phyloP scores from a whole-genome alignment of 176 grass and related monocot species.

The Guadua angustifolia region DNA sequence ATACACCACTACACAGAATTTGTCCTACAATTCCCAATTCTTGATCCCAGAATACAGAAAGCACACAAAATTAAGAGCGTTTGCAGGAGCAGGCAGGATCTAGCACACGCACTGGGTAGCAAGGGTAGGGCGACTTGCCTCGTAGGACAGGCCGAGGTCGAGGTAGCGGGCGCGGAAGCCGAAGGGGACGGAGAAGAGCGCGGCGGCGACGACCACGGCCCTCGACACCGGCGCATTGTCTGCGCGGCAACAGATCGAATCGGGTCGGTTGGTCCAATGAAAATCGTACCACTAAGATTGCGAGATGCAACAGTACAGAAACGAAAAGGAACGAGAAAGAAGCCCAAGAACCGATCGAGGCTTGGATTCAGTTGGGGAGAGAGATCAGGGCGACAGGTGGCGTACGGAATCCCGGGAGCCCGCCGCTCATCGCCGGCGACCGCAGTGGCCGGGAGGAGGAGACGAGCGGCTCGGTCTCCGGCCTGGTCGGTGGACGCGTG shows the following conservation, averaged over 20 bases:
- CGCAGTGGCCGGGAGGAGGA: not conserved
- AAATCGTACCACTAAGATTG: not conserved
- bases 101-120: not conserved
- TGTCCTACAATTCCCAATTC: not conserved
- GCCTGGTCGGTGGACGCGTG: constrained; percentile 39
- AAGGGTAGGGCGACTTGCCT: constrained; percentile 51
- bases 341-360: not conserved
- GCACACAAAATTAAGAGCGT: too few species aligned
- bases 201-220: constrained; percentile 65
- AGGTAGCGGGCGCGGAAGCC: constrained; percentile 62
- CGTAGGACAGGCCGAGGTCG: constrained; percentile 79
- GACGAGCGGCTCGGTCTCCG: not conserved
- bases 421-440: constrained; percentile 77
- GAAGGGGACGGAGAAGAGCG: constrained; percentile 70
- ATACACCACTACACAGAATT: not conserved
- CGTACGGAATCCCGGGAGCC: constrained; percentile 85
- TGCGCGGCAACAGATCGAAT: constrained; percentile 41
- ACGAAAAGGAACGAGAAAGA: not conserved
- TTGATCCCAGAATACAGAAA: constrained; percentile 7
- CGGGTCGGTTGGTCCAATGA: not conserved
- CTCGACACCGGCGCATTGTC: constrained; percentile 91
- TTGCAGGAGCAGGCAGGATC: not conserved
- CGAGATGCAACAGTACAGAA: not conserved
- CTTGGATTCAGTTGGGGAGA: not conserved
- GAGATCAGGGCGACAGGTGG: not conserved